phyloP scores from a whole-genome alignment of 2,329 filamentous ascomycete genomes.

The Chaetomium olivaceum region DNA sequence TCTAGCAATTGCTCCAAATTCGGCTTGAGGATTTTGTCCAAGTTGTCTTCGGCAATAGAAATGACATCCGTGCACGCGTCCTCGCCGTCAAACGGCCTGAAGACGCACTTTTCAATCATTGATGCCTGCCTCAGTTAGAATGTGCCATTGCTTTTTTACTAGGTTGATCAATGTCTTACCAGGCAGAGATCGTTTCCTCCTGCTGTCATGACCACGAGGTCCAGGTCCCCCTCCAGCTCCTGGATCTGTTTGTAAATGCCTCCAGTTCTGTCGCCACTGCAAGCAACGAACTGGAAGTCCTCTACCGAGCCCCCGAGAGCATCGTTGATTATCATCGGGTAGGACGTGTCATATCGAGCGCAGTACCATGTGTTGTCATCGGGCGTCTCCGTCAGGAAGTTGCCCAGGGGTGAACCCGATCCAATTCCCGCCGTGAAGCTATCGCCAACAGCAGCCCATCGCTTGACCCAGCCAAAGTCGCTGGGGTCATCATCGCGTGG shows the following conservation, averaged over 20 bases:
- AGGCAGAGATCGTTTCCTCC: slow-evolving; percentile 44
- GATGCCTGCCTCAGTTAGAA: not conserved
- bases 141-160: not conserved
- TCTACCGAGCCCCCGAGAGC: slow-evolving; percentile 30
- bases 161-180: slow-evolving; percentile 19
- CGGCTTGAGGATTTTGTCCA: slow-evolving; percentile 6
- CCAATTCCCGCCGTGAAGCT: slow-evolving; percentile 43
- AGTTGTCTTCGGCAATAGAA: slow-evolving; percentile 2
- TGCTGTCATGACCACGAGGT: slow-evolving; percentile 41
- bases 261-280: slow-evolving; percentile 34
- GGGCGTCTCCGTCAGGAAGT: not conserved
- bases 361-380: slow-evolving; percentile 25
- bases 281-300: slow-evolving; percentile 37
- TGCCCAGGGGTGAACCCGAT: slow-evolving; percentile 22
- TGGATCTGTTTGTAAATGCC: slow-evolving; percentile 36
- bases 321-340: slow-evolving; percentile 34
- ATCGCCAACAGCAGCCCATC: slow-evolving; percentile 42
- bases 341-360: slow-evolving; percentile 37
- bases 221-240: slow-evolving; percentile 33
- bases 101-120: slow-evolving; percentile 17
- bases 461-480: slow-evolving; percentile 36
- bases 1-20: slow-evolving; percentile 3
- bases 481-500: slow-evolving; percentile 6
- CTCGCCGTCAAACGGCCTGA: slow-evolving; percentile 1
- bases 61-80: slow-evolving; percentile 8